Conservation (phyloP, 805 yeast species). For the Hanseniaspora meyeri region DNA sequence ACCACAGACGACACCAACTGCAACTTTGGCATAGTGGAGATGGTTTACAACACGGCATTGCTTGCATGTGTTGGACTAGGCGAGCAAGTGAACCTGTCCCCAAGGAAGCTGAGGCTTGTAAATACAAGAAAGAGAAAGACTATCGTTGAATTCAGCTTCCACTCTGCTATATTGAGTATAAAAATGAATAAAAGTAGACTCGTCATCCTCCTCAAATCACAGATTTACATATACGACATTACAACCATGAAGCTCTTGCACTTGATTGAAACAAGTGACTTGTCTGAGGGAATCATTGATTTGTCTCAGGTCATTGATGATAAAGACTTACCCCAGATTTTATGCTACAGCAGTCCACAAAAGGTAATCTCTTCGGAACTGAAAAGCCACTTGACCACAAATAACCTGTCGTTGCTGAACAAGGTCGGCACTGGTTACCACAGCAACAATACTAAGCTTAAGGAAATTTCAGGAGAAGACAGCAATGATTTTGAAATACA, state of each 20-base stretch:
- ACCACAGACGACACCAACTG: constrained; percentile 29
- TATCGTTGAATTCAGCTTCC: constrained; percentile 64
- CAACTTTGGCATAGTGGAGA: constrained; percentile 56
- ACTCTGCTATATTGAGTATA: constrained; percentile 47
- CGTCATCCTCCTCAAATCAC: constrained; percentile 49
- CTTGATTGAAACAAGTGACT: constrained; percentile 38
- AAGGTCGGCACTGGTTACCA: constrained; percentile 3
- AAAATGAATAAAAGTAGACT: constrained; percentile 55
- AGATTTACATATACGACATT: constrained; percentile 61
- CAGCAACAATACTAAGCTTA: not conserved
- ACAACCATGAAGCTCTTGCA: constrained; percentile 54
- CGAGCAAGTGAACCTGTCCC: constrained; percentile 53
- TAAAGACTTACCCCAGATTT: constrained; percentile 28
- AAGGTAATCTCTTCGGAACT: constrained; percentile 33
- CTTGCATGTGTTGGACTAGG: constrained; percentile 64
- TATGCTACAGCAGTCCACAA: constrained; percentile 72
- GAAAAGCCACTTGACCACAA: constrained; percentile 24
- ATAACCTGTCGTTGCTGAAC: constrained; percentile 20
- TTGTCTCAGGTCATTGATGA: constrained; percentile 42
- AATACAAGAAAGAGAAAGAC: constrained; percentile 55
- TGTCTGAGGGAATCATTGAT: constrained; percentile 47
- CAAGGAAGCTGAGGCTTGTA: constrained; percentile 69
- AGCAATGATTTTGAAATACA: constrained; percentile 7
- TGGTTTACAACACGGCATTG: constrained; percentile 63
- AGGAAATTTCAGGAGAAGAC: constrained; percentile 7